phyloP scores from a whole-genome alignment of 2,329 filamentous ascomycete species.

The Fragosphaeria purpurea region DNA sequence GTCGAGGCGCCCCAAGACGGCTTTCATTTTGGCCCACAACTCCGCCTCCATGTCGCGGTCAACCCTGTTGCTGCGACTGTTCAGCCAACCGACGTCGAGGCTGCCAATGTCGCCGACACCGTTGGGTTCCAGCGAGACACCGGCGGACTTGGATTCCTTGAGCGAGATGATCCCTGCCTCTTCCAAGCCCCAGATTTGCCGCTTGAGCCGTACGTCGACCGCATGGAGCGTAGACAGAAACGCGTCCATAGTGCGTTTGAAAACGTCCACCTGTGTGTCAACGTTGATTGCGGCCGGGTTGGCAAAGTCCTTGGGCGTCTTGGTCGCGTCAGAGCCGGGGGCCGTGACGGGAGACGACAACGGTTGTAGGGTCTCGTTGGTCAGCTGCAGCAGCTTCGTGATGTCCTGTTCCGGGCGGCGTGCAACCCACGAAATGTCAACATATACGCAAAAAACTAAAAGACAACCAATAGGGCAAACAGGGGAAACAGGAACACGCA shows the following conservation, averaged over 20 bases:
- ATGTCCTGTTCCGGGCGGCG: slow-evolving; percentile 27
- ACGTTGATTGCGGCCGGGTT: slow-evolving; percentile 13
- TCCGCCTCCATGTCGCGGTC: slow-evolving; percentile 77
- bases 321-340: background rate
- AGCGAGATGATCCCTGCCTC: slow-evolving; percentile 65
- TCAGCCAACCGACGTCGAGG: slow-evolving; percentile 81
- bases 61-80: slow-evolving; percentile 73
- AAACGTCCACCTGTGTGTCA: slow-evolving; percentile 43
- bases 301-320: slow-evolving; percentile 2
- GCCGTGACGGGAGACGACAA: slow-evolving; percentile 37
- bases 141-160: slow-evolving; percentile 18
- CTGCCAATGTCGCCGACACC: slow-evolving; percentile 45
- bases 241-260: slow-evolving; percentile 49
- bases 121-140: slow-evolving; percentile 38
- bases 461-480: too few relatives aligned
- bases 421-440: too few relatives aligned
- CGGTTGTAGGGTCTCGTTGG: slow-evolving; percentile 52
- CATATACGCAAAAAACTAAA: too few relatives aligned
- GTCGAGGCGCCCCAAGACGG: slow-evolving; percentile 38
- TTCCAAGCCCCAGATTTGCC: slow-evolving; percentile 69
- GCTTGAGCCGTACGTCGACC: slow-evolving; percentile 63
- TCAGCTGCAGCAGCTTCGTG: slow-evolving; percentile 34
- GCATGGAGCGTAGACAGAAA: slow-evolving; percentile 67
- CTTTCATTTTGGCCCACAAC: slow-evolving; percentile 55
- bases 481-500: background rate